phyloP scores from a whole-genome alignment of 1,139 yeast species.

The Saccharomyces hybrid region DNA sequence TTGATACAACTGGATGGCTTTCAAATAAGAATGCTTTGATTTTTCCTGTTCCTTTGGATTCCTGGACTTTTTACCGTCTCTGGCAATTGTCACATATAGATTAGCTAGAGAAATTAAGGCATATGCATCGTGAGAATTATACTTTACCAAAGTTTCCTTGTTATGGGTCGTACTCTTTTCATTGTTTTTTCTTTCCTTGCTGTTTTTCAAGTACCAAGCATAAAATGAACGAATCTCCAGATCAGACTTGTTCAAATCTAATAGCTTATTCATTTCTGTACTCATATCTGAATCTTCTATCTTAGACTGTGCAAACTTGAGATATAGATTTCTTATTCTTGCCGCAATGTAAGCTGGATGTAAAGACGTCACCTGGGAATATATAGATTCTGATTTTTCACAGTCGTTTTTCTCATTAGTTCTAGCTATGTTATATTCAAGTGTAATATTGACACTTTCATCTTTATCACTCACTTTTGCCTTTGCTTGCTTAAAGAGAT shows the following conservation, averaged over 20 bases:
- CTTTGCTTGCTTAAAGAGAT: constrained; percentile 47
- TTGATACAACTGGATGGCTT: constrained; percentile 85
- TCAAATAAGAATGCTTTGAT: constrained; percentile 67
- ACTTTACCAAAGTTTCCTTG: constrained; percentile 73
- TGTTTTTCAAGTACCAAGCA: constrained; percentile 77
- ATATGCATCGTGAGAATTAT: constrained; percentile 81
- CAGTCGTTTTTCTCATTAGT: constrained; percentile 42
- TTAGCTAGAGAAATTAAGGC: constrained; percentile 89
- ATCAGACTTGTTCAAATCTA: constrained; percentile 50
- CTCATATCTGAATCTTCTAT: constrained; percentile 21
- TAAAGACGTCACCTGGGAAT: constrained; percentile 46
- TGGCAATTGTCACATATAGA: constrained; percentile 73
- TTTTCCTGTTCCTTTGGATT: constrained; percentile 46
- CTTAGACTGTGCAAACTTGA: constrained; percentile 36
- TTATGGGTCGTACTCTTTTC: constrained; percentile 74
- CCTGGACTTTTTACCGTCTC: constrained; percentile 52
- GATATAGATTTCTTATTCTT: constrained; percentile 58
- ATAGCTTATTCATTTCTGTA: constrained; percentile 46
- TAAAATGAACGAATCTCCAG: constrained; percentile 83
- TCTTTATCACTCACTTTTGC: constrained; percentile 30
- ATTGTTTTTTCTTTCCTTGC: constrained; percentile 17
- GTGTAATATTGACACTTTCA: constrained; percentile 38
- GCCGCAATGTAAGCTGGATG: constrained; percentile 76
- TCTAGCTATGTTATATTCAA: constrained; percentile 59
- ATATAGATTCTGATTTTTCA: constrained; percentile 35